Conservation (phyloP, 148 eudicot species). For the Chenopodium suecicum region DNA sequence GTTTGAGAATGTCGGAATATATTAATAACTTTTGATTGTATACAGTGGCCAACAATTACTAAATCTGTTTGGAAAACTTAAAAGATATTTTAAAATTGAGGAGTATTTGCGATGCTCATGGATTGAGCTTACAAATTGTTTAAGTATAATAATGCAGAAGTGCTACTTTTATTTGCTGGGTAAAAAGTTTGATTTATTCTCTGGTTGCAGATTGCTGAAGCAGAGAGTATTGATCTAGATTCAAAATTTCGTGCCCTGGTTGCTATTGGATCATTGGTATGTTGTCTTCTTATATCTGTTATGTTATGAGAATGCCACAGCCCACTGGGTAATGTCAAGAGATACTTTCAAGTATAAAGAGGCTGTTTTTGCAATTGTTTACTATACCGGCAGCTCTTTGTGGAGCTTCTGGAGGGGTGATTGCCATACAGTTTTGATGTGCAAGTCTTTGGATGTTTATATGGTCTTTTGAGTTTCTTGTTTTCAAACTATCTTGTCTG, state of each 20-base stretch:
- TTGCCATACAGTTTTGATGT: background rate
- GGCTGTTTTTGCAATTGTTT: background rate
- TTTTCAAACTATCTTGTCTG: background rate
- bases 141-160: background rate
- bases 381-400: background rate
- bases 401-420: background rate
- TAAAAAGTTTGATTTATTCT: background rate
- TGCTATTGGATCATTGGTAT: slow-evolving; percentile 89
- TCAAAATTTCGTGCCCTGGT: slow-evolving; percentile 80
- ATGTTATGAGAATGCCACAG: background rate
- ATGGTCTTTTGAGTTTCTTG: background rate
- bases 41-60: background rate
- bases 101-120: background rate
- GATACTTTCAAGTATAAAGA: background rate
- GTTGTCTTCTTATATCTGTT: background rate
- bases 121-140: background rate
- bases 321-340: background rate
- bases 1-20: too few relatives aligned
- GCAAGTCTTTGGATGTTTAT: background rate
- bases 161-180: background rate
- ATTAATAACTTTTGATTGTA: background rate
- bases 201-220: slow-evolving; percentile 71
- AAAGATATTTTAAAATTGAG: background rate
- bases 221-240: slow-evolving; percentile 61
- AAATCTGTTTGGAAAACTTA: too few relatives aligned